Base-by-base conservation (phyloP, 2,329 filamentous ascomycete species). In the Pestalotiopsis sp. region DNA sequence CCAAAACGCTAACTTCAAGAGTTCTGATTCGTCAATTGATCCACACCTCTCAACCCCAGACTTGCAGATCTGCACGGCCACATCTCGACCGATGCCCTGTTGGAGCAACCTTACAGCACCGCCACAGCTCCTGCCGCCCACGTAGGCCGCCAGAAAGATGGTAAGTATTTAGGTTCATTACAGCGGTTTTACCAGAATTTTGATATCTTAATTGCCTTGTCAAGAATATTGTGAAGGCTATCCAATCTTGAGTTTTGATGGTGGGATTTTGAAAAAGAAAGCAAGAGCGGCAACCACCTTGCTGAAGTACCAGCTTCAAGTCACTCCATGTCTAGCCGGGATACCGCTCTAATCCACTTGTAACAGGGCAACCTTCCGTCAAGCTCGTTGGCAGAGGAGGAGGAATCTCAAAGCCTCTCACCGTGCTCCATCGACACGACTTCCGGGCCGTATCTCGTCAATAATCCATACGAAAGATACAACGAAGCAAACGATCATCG, bases 371-470 rank as follows among this genome's bases (percentile, higher is more conserved):
- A 58, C 13, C 20, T 5, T 27, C 39, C 25, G 13, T 5, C 17
- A n/a, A 45, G 36, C 41, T n/a, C 58, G 13, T n/a, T 61, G 9
- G 17, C n/a, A 12, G 56, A 66, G 17, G 49, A 36, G 17, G 62
- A 68, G 9, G 52, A 65, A n/a, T 41, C 65, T 14, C 36, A 62
- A 14, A 25, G 14, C 14, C 3, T 45, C 52, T 39, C 39, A 23
- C 39, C 14, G 27, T 70, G 68, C 36, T 71, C 68, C 31, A 20
- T 41, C 5, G 65, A 69, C 64, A 61, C 68, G 52, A 13, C 14
- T 62, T 4, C 25, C 63, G 3, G 61, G 57, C 4, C 52, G 13
- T 45, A 38, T n/a, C 25, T 56, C 20, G n/a, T 38, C 63, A 25
- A 49, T 20, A 67, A n/a, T 12, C 49, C 61, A 9, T 62, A 49